Evolutionary conservation across 1,284 basidiomycete genomes (phyloP).

Genomic region (Cutaneotrichosporon arboriforme): DNA sequence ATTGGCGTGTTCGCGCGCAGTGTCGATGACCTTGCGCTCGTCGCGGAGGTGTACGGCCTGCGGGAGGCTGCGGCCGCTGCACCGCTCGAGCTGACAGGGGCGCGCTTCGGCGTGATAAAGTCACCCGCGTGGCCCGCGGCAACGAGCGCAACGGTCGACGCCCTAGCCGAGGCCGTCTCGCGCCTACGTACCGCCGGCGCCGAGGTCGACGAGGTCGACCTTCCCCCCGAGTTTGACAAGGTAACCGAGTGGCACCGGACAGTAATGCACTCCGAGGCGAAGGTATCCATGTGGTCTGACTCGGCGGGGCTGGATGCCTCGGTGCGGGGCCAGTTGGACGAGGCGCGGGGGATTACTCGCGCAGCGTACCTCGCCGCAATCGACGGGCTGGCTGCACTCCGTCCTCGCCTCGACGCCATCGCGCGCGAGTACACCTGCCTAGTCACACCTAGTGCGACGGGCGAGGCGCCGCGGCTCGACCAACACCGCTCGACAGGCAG

Average conservation of each 20-base stretch:
- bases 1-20: conserved; percentile 35
- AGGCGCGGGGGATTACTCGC: conserved; percentile 15
- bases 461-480: conserved; percentile 22
- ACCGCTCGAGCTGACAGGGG: conserved; percentile 8
- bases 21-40: conserved; percentile 30
- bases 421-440: conserved; percentile 25
- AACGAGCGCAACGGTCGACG: conserved; percentile 7
- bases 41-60: conserved; percentile 26
- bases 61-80: conserved; percentile 20
- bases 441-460: conserved; percentile 27
- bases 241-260: conserved; percentile 22
- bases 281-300: conserved; percentile 22
- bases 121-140: conserved; percentile 27
- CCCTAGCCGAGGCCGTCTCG: conserved; percentile 20
- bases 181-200: conserved; percentile 21
- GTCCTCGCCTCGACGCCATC: conserved; percentile 24
- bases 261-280: conserved; percentile 25
- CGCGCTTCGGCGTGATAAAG: conserved; percentile 30
- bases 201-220: conserved; percentile 24
- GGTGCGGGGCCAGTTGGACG: conserved; percentile 21
- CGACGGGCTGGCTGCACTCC: conserved; percentile 24
- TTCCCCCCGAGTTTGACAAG: conserved; percentile 20
- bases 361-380: conserved; percentile 21
- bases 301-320: conserved; percentile 15
- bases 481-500: conserved; percentile 25